A percentile compares a stretch with the other conserved stretches of the same genome.
Evolutionary conservation across 2,329 filamentous ascomycete species (phyloP).

Genomic region (Pseudocercospora ulei): DNA sequence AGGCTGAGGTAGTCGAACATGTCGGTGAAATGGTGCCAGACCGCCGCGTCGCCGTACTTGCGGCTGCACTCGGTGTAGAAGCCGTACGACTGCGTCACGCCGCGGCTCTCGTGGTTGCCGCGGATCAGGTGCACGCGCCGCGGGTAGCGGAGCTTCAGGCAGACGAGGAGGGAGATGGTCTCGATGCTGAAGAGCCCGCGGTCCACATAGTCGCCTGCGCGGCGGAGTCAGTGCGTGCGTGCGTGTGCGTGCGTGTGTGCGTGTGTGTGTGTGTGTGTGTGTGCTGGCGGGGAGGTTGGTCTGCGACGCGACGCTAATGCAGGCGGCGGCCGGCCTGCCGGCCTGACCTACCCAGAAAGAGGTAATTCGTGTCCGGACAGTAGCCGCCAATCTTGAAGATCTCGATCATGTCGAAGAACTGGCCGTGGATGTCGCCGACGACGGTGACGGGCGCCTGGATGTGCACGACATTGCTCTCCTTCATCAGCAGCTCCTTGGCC

Average conservation of each 20-base stretch:
- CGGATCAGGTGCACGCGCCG: slow-evolving; percentile 91
- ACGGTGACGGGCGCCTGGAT: slow-evolving; percentile 92
- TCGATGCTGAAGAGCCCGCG: slow-evolving; percentile 97
- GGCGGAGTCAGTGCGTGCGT: slow-evolving; percentile 7
- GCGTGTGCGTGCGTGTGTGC: no score
- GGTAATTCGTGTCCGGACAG: slow-evolving; percentile 95
- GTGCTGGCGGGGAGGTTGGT: no score
- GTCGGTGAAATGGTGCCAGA: slow-evolving; percentile 99
- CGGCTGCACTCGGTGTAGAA: slow-evolving; percentile 98
- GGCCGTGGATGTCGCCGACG: slow-evolving; percentile 95
- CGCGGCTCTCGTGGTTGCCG: slow-evolving; percentile 94
- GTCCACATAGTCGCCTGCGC: slow-evolving; percentile 61
- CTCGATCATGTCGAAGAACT: slow-evolving; percentile 98
- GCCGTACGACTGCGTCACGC: slow-evolving; percentile 96
- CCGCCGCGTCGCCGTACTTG: slow-evolving; percentile 96
- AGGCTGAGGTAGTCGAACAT: slow-evolving; percentile 99
- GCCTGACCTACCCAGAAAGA: slow-evolving; percentile 68
- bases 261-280: no score
- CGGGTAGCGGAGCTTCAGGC: slow-evolving; percentile 92
- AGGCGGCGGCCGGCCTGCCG: slow-evolving; percentile 10
- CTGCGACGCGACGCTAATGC: no score
- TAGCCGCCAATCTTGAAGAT: slow-evolving; percentile 97
- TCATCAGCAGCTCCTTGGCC: slow-evolving; percentile 97
- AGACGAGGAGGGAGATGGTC: slow-evolving; percentile 94
- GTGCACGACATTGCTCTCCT: slow-evolving; percentile 98